These are phyloP conservation scores for Alternaria panax DNA, from an alignment of 2,329 filamentous ascomycete species.

Conservation along the genomic window DNA sequence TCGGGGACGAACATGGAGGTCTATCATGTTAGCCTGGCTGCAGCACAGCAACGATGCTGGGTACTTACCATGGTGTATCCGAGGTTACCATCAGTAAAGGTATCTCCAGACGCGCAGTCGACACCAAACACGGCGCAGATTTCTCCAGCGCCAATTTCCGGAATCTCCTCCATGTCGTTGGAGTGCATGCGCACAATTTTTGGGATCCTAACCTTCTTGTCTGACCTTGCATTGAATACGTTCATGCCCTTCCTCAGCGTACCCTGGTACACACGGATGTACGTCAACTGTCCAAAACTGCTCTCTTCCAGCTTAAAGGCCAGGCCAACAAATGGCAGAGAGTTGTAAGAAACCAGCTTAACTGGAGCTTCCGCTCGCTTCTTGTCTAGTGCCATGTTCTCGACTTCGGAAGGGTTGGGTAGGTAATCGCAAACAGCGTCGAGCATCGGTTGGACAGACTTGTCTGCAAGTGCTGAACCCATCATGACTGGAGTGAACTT, in stretches of 20 bases:
- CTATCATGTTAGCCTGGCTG: slow-evolving; percentile 30
- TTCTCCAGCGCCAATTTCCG: slow-evolving; percentile 91
- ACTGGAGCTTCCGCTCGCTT: slow-evolving; percentile 79
- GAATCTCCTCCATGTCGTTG: slow-evolving; percentile 98
- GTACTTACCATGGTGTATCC: slow-evolving; percentile 80
- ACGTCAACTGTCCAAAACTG: slow-evolving; percentile 97
- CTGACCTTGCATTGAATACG: slow-evolving; percentile 90
- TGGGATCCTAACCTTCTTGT: slow-evolving; percentile 96
- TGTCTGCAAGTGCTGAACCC: slow-evolving; percentile 94
- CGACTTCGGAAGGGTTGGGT: slow-evolving; percentile 87
- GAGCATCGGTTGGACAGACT: slow-evolving; percentile 93
- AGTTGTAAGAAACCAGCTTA: slow-evolving; percentile 90
- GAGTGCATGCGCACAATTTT: slow-evolving; percentile 99
- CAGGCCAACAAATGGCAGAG: slow-evolving; percentile 90
- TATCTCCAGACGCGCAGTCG: slow-evolving; percentile 96
- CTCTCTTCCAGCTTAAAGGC: slow-evolving; percentile 99
- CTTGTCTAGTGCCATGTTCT: slow-evolving; percentile 88
- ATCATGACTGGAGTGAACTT: slow-evolving; percentile 97
- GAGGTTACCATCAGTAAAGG: slow-evolving; percentile 91
- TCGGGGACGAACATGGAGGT: slow-evolving; percentile 98
- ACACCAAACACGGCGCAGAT: slow-evolving; percentile 99
- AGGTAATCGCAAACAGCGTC: slow-evolving; percentile 96
- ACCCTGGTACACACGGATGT: slow-evolving; percentile 98
- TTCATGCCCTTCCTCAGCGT: slow-evolving; percentile 85
- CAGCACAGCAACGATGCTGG: neutral